Percentiles rank a stretch among this genome's conserved stretches.
These are phyloP conservation scores for Euryodendron excelsum DNA, from an alignment of 148 eudicot genomes.

Conservation along the genomic window DNA sequence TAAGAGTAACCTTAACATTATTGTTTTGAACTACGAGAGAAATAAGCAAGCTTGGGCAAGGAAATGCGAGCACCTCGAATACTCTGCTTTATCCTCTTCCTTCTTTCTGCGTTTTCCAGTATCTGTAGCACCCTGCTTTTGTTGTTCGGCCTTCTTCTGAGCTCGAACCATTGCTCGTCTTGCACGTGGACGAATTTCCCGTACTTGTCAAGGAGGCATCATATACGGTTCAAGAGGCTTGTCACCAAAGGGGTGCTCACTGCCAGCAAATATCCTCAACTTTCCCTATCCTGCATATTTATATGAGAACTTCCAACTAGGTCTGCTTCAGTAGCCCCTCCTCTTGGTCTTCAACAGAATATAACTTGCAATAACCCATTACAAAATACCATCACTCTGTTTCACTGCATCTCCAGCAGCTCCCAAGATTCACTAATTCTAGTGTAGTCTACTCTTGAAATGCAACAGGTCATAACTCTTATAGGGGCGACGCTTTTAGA, in stretches of 20 bases:
- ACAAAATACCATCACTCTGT: not conserved
- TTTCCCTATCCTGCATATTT: conserved; percentile 41
- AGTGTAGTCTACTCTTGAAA: not conserved
- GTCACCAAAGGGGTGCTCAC: conserved; percentile 90
- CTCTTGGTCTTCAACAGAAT: not conserved
- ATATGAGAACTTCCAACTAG: not conserved
- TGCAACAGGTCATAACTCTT: not conserved
- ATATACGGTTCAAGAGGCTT: conserved; percentile 63
- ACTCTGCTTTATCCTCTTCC: conserved; percentile 33
- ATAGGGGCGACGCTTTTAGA: not conserved
- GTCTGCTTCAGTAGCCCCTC: not conserved
- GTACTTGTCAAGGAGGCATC: conserved; percentile 86
- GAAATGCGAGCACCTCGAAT: conserved; percentile 8
- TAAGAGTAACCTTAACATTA: too few relatives aligned
- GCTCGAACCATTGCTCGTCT: conserved; percentile 89
- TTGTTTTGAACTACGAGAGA: not conserved
- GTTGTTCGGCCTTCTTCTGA: conserved; percentile 72
- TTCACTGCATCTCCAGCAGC: not conserved
- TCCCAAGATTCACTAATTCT: not conserved
- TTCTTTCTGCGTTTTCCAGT: conserved; percentile 42
- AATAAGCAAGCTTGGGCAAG: conserved; percentile 3
- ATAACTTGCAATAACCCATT: not conserved
- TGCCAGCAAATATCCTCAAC: conserved; percentile 77
- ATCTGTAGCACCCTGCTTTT: conserved; percentile 36
- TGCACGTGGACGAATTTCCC: conserved; percentile 89